These are phyloP conservation scores for Clarireedia paspali DNA, from an alignment of 2,329 filamentous ascomycete genomes.

Conservation along the genomic window DNA sequence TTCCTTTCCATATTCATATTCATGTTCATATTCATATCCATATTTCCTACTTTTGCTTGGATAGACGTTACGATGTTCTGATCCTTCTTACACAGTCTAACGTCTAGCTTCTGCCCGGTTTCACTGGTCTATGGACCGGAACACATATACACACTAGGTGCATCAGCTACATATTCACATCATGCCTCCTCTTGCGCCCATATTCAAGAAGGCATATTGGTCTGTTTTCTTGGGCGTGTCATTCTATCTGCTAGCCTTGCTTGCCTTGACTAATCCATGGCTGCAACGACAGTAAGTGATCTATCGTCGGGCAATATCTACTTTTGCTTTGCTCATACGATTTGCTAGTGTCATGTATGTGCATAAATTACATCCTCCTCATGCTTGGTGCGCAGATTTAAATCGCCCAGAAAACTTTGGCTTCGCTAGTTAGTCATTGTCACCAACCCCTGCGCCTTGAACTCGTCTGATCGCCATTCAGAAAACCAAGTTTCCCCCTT, in stretches of 20 bases:
- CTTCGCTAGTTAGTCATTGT: slow-evolving; percentile 59
- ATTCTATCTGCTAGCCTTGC: slow-evolving; percentile 60
- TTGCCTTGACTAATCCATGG: slow-evolving; percentile 56
- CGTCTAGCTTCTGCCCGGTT: neutral
- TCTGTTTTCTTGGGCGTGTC: slow-evolving; percentile 51
- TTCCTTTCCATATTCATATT: no score
- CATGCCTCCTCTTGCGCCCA: slow-evolving; percentile 32
- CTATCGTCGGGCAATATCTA: neutral
- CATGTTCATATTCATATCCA: no score
- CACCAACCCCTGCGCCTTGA: neutral
- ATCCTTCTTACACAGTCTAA: no score
- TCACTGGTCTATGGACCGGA: no score
- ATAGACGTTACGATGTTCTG: no score
- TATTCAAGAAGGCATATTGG: slow-evolving; percentile 40
- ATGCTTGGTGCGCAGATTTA: slow-evolving; percentile 60
- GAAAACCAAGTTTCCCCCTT: slow-evolving; percentile 88
- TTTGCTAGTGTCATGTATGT: slow-evolving; percentile 62
- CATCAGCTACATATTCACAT: neutral
- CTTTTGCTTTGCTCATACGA: neutral
- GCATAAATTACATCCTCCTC: slow-evolving; percentile 62
- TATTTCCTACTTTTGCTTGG: no score
- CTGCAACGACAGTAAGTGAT: slow-evolving; percentile 71
- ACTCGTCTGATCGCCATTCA: slow-evolving; percentile 29
- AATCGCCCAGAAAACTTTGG: slow-evolving; percentile 76
- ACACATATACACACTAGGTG: no score